Base-by-base conservation (phyloP, 257 asterid species). In the Nicotiana tabacum region DNA sequence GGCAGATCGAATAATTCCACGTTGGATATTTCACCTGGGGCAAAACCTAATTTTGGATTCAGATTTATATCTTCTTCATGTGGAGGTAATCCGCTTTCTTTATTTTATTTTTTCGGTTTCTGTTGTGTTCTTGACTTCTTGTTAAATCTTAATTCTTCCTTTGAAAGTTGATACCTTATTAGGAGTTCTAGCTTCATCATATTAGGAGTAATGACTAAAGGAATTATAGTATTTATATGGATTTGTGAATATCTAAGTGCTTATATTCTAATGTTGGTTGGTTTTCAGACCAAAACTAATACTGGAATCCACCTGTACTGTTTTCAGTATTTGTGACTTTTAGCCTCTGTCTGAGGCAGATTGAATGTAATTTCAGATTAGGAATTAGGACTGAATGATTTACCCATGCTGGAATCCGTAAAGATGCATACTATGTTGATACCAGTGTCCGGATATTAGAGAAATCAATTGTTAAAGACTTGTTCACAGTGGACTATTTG, bases 11-110 rank as follows among this genome's bases (percentile, higher is more conserved):
- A 84, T 93, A 65, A 27, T 93, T 82, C 97, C 97, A 2, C 90
- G 89, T 12, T 93, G 97, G 97, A 86, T 93, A 72, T 90, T 91
- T 77, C 97, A 93, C 85, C 85, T 90, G 77, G 90, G 90, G 10
- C 93, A 90, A 83, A 93, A 93, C 90, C 84, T 93, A 82, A 88
- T 93, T 83, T 82, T 93, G 27, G 97, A 93, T 87, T 93, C 97
- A 2, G 97, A 93, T 91, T 89, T 91, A 53, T 84, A 90, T 85
- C 97, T 93, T 81, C 96, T 93, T 83, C 97, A 92, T 33, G 84
- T 90, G 81, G 97, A 93, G 97, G 97, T 92, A 81, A 33, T 55
- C 55, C 69, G 29, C 21, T 61, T 43, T 3, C 58, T 51, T 32
- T 18, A 2, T 15, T 27, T 51, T n/a, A 39, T 16, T 33, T 70